Conservation (phyloP, 169 alveolate species). For the Cryptosporidium muris region DNA sequence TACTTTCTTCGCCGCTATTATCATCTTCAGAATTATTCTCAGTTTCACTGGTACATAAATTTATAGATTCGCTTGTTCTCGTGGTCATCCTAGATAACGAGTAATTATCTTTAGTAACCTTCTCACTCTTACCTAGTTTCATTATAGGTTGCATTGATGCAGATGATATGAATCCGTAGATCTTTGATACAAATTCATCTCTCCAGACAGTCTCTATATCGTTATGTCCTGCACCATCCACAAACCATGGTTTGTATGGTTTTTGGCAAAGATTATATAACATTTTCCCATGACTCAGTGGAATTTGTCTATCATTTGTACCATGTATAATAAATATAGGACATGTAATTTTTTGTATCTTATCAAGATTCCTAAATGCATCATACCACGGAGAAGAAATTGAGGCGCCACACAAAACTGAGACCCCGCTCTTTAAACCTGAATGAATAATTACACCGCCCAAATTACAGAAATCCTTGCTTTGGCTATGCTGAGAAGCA, state of each 20-base stretch:
- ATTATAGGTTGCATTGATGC: background rate
- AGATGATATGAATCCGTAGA: slow-evolving; percentile 9
- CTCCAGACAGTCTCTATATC: slow-evolving; percentile 64
- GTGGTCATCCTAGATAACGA: slow-evolving; percentile 56
- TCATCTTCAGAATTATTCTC: slow-evolving; percentile 12
- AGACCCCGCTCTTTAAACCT: slow-evolving; percentile 78
- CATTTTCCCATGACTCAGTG: slow-evolving; percentile 74
- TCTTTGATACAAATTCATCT: slow-evolving; percentile 19
- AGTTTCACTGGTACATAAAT: background rate
- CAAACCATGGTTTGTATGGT: slow-evolving; percentile 60
- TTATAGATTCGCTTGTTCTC: slow-evolving; percentile 44
- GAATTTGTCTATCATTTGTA: slow-evolving; percentile 75
- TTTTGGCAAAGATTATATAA: slow-evolving; percentile 52
- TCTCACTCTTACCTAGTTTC: background rate
- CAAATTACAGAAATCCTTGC: slow-evolving; percentile 19
- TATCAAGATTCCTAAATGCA: slow-evolving; percentile 77
- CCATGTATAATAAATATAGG: slow-evolving; percentile 84
- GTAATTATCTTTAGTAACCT: background rate
- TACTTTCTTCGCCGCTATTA: background rate
- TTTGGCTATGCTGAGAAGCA: slow-evolving; percentile 17
- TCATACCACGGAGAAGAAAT: slow-evolving; percentile 75
- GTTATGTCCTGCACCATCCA: slow-evolving; percentile 58
- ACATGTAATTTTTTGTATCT: slow-evolving; percentile 74
- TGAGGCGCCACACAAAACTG: slow-evolving; percentile 56
- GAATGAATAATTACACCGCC: slow-evolving; percentile 80